Percentiles rank a stretch among this genome's conserved stretches.
Evolutionary conservation across 225 moss, liverwort and hornwort genomes (phyloP).

Genomic region (Rhytidiadelphus loreus): DNA sequence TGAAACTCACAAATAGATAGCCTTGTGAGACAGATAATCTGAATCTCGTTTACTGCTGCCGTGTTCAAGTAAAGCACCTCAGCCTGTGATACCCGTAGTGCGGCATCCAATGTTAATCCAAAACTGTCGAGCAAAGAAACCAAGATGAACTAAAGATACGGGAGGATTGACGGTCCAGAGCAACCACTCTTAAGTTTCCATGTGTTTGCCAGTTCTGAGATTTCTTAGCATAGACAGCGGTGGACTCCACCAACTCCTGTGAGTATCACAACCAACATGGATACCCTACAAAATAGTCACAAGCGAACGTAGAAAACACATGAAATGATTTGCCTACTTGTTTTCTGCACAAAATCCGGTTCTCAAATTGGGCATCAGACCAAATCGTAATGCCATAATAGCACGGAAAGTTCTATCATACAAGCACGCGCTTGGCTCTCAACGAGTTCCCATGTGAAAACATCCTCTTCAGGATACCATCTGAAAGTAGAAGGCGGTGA

Average conservation of each 20-base stretch:
- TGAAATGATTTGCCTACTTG: background rate
- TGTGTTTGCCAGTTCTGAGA: background rate
- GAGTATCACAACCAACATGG: background rate
- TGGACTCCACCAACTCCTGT: background rate
- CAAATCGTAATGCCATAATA: background rate
- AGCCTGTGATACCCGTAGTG: too few relatives aligned
- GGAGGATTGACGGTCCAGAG: too few relatives aligned
- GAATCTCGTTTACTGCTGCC: background rate
- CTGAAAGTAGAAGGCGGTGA: background rate
- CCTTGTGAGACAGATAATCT: background rate
- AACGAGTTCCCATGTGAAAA: background rate
- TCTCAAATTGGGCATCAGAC: background rate
- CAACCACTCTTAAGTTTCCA: background rate
- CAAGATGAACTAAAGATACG: background rate
- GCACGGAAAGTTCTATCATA: background rate
- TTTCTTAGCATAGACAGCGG: too few relatives aligned
- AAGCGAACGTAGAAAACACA: background rate
- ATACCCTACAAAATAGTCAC: background rate
- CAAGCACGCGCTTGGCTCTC: slow-evolving; percentile 22
- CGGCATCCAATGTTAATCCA: background rate
- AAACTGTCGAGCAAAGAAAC: background rate
- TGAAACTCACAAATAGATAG: background rate
- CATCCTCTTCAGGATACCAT: background rate
- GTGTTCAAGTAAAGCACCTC: background rate
- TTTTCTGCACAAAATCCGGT: background rate